Percentiles rank a stretch among this genome's conserved stretches.
Evolutionary conservation across 345 rosid genomes (phyloP).

Genomic region (Noccaea bulbosa): DNA sequence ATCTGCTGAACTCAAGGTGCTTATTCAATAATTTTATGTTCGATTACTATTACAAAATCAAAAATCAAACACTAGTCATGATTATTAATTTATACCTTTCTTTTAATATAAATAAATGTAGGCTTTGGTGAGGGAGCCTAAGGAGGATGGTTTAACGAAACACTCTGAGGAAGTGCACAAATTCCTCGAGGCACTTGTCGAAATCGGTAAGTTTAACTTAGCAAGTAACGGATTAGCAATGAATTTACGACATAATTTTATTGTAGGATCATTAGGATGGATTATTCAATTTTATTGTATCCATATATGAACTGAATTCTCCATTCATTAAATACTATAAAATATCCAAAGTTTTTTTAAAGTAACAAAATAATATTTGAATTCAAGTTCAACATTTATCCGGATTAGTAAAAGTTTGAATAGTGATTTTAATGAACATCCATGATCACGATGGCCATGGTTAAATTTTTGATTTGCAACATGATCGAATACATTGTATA

Average conservation of each 20-base stretch:
- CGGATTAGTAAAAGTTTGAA: too few species aligned
- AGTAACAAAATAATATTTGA: too few species aligned
- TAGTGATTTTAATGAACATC: too few species aligned
- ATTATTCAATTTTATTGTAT: too few species aligned
- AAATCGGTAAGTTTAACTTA: slow-evolving; percentile 10
- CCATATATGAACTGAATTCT: too few species aligned
- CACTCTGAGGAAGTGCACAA: background rate
- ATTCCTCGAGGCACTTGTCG: slow-evolving; percentile 24
- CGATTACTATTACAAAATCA: background rate
- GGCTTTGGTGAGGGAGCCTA: slow-evolving; percentile 25
- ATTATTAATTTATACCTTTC: background rate
- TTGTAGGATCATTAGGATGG: too few species aligned
- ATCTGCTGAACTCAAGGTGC: slow-evolving; percentile 22
- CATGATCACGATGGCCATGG: background rate
- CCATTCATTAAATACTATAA: too few species aligned
- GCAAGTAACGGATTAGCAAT: background rate
- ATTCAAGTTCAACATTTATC: too few species aligned
- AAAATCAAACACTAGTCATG: background rate
- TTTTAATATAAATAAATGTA: background rate
- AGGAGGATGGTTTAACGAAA: slow-evolving; percentile 23
- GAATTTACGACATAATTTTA: background rate
- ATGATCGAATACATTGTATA: background rate
- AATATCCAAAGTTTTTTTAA: too few species aligned
- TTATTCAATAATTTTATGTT: background rate
- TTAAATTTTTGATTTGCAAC: background rate